Base-by-base conservation (phyloP, 163 green algal genomes). In the Scenedesmus sp. region DNA sequence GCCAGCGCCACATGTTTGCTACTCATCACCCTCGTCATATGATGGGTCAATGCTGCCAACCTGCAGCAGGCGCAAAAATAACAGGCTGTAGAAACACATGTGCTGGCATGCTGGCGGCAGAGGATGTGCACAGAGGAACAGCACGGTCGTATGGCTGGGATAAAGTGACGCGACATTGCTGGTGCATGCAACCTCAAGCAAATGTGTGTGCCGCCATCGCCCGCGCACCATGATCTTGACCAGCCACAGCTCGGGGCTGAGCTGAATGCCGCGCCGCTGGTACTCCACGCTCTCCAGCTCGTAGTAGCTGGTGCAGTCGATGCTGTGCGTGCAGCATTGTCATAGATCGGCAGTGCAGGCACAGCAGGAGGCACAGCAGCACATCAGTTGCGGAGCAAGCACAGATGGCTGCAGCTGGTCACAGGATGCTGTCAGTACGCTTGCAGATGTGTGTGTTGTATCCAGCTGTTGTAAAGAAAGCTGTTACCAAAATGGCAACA, bases 171-270 rank as follows among this genome's bases (percentile, higher is more conserved):
- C 34, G 34, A 46, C 34, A 46, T 46, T 46, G 34, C 34, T 46
- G 34, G 34, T 46, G 34, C 34, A 46, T 46, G 34, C 34, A 46
- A 46, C 34, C 34, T 46, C 34, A 46, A 46, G 34, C 34, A 46
- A 46, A 46, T 46, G 34, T 46, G 34, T 46, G 34, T 46, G 34
- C 34, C 34, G 34, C 34, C 76, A 26, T 1, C 34, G 2, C 1
- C 76, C 88, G 12, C 93, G 84, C n/a, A 94, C 88, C 93, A 95
- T 93, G 56, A 95, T 91, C 92, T 95, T 95, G 84, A 95, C 90
- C 20, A 95, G 88, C 93, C 93, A 95, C 23, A 93, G 74, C 74
- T 94, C 90, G 2, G 92, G 92, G 4, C 90, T 93, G 3, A 95
- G 92, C 5, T 64, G 84, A 0, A 95, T 82, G 54, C 93, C 93